Percentiles rank a stretch among this genome's conserved stretches.
These are phyloP conservation scores for Cladophialophora yegresii DNA, from an alignment of 2,329 filamentous ascomycete species.

Conservation along the genomic window DNA sequence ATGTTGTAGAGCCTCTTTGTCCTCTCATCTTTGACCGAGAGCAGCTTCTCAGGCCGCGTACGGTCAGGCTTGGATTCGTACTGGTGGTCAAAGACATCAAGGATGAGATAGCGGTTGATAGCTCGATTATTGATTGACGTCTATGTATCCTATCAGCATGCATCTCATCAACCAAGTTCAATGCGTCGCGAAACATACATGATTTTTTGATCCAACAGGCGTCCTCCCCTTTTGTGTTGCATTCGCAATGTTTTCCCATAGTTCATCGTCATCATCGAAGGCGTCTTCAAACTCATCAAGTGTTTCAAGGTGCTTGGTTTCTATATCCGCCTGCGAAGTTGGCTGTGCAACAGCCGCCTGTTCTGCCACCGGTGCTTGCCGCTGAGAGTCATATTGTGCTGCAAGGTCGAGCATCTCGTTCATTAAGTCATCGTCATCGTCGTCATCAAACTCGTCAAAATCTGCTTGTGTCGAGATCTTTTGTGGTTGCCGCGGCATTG, in stretches of 20 bases:
- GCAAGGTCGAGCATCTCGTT: slow-evolving; percentile 38
- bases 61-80: slow-evolving; percentile 67
- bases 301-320: slow-evolving; percentile 24
- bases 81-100: slow-evolving; percentile 68
- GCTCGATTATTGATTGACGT: slow-evolving; percentile 62
- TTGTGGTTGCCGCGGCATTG: not conserved
- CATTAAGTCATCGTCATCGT: slow-evolving; percentile 39
- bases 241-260: slow-evolving; percentile 67
- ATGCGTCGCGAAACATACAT: slow-evolving; percentile 41
- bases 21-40: slow-evolving; percentile 79
- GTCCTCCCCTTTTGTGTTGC: slow-evolving; percentile 56
- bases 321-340: slow-evolving; percentile 1
- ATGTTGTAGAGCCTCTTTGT: slow-evolving; percentile 67
- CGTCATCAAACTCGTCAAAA: slow-evolving; percentile 39
- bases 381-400: slow-evolving; percentile 33
- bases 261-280: slow-evolving; percentile 71
- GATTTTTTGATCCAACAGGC: slow-evolving; percentile 59
- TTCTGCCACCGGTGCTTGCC: slow-evolving; percentile 4
- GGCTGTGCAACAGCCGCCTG: not conserved
- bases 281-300: slow-evolving; percentile 54
- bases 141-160: slow-evolving; percentile 69
- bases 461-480: slow-evolving; percentile 6
- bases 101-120: slow-evolving; percentile 85
- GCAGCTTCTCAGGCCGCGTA: slow-evolving; percentile 70
- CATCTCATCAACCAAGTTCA: slow-evolving; percentile 46